Evolutionary conservation across 2,329 filamentous ascomycete genomes (phyloP).

Genomic region (Pseudopithomyces chartarum): DNA sequence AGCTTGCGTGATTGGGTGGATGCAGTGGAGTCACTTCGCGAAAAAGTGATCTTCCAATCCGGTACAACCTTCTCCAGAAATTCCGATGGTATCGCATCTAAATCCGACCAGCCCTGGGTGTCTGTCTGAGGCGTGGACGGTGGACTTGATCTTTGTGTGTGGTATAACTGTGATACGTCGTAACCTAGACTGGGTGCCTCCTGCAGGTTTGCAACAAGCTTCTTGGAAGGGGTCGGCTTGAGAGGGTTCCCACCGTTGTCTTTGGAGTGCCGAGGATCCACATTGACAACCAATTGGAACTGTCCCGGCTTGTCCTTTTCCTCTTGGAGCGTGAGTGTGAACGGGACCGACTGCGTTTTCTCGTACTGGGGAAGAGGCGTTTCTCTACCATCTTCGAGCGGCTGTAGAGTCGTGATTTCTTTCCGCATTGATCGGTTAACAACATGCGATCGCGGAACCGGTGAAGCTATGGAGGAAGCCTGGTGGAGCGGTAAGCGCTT

Average conservation of each 20-base stretch:
- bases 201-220: constrained; percentile 18
- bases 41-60: constrained; percentile 35
- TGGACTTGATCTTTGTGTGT: constrained; percentile 28
- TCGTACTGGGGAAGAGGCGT: constrained; percentile 36
- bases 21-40: constrained; percentile 30
- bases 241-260: constrained; percentile 5
- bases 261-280: constrained; percentile 23
- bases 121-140: constrained; percentile 31
- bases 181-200: constrained; percentile 21
- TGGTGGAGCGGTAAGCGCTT: constrained; percentile 6
- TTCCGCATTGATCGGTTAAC: constrained; percentile 12
- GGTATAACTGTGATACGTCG: constrained; percentile 22
- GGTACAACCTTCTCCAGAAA: constrained; percentile 38
- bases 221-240: constrained; percentile 13
- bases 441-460: constrained; percentile 19
- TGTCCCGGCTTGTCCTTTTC: constrained; percentile 36
- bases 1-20: constrained; percentile 32
- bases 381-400: constrained; percentile 23
- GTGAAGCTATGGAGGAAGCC: constrained; percentile 31
- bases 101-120: constrained; percentile 33
- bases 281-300: constrained; percentile 37
- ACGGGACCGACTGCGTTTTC: constrained; percentile 30
- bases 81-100: constrained; percentile 33
- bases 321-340: constrained; percentile 37
- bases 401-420: constrained; percentile 16